phyloP scores from a whole-genome alignment of 352 stramenopile species.

The Pythium chondricola region DNA sequence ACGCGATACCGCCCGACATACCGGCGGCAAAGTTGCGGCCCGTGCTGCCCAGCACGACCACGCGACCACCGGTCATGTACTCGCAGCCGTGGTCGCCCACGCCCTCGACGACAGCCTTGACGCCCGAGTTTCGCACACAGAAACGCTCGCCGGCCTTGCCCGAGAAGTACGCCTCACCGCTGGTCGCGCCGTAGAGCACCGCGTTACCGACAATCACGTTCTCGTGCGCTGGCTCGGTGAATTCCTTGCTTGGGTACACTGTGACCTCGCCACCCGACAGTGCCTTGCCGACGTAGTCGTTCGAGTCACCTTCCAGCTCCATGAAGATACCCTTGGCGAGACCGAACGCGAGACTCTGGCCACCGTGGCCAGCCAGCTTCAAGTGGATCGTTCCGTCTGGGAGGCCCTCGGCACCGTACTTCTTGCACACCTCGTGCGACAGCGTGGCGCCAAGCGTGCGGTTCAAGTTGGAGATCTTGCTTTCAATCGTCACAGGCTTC shows the following conservation, averaged over 20 bases:
- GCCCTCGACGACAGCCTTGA: slow-evolving; percentile 93
- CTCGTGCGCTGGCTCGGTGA: slow-evolving; percentile 62
- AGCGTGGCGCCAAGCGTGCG: slow-evolving; percentile 93
- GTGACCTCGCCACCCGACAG: slow-evolving; percentile 91
- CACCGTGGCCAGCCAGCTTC: slow-evolving; percentile 90
- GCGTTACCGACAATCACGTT: slow-evolving; percentile 95
- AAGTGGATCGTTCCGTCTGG: slow-evolving; percentile 92
- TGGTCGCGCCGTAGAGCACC: slow-evolving; percentile 92
- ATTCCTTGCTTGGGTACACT: slow-evolving; percentile 77
- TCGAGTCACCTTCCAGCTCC: slow-evolving; percentile 90
- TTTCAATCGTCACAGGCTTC: slow-evolving; percentile 56
- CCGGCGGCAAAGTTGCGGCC: slow-evolving; percentile 95
- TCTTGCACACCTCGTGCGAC: slow-evolving; percentile 91
- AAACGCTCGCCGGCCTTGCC: slow-evolving; percentile 95
- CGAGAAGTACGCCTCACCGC: slow-evolving; percentile 92
- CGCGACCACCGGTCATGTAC: slow-evolving; percentile 97
- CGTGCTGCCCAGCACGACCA: slow-evolving; percentile 91
- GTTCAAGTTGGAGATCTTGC: slow-evolving; percentile 89
- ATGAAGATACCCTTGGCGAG: slow-evolving; percentile 92
- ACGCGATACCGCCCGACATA: slow-evolving; percentile 95
- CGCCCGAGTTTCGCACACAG: slow-evolving; percentile 95
- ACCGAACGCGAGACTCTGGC: slow-evolving; percentile 92
- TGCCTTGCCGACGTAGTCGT: slow-evolving; percentile 96
- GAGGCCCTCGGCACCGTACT: slow-evolving; percentile 86
- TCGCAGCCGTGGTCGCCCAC: slow-evolving; percentile 96